These are phyloP conservation scores for Metarhizium robertsii DNA, from an alignment of 2,329 filamentous ascomycete species.

Conservation along the genomic window DNA sequence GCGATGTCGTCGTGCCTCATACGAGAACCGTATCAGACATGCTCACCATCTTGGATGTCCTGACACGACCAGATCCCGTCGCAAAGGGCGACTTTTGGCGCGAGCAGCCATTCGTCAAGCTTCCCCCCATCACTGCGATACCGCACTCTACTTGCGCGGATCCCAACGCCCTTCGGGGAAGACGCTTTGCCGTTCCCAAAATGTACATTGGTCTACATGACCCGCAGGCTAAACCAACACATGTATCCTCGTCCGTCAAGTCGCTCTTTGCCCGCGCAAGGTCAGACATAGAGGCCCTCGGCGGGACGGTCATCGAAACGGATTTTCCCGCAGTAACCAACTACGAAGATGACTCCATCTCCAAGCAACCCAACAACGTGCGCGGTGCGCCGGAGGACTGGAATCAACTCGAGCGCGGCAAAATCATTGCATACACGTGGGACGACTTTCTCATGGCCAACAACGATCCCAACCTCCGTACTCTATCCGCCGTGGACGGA, in stretches of 20 bases:
- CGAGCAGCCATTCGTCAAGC: constrained; percentile 32
- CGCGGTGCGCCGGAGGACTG: constrained; percentile 30
- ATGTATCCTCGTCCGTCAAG: constrained; percentile 10
- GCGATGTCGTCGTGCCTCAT: constrained; percentile 43
- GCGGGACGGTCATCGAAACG: constrained; percentile 28
- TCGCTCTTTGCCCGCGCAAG: constrained; percentile 20
- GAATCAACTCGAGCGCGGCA: constrained; percentile 35
- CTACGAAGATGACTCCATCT: constrained; percentile 28
- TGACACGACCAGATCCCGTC: constrained; percentile 31
- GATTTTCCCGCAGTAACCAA: constrained; percentile 35
- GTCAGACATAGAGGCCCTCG: constrained; percentile 24
- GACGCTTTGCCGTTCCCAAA: constrained; percentile 36
- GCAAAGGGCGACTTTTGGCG: constrained; percentile 42
- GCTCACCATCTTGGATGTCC: constrained; percentile 35
- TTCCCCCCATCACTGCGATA: constrained; percentile 21
- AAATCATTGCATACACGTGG: constrained; percentile 42
- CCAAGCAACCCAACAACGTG: constrained; percentile 14
- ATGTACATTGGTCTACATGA: constrained; percentile 36
- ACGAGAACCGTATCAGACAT: constrained; percentile 39
- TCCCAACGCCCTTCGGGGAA: constrained; percentile 26
- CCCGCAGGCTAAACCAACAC: constrained; percentile 9
- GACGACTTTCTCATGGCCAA: constrained; percentile 38
- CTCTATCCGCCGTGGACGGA: constrained; percentile 3
- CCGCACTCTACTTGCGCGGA: constrained; percentile 10
- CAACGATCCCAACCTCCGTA: constrained; percentile 18